Conservation (phyloP, 768 basidiomycete genomes). For the Trichaptum fuscoviolaceum region DNA sequence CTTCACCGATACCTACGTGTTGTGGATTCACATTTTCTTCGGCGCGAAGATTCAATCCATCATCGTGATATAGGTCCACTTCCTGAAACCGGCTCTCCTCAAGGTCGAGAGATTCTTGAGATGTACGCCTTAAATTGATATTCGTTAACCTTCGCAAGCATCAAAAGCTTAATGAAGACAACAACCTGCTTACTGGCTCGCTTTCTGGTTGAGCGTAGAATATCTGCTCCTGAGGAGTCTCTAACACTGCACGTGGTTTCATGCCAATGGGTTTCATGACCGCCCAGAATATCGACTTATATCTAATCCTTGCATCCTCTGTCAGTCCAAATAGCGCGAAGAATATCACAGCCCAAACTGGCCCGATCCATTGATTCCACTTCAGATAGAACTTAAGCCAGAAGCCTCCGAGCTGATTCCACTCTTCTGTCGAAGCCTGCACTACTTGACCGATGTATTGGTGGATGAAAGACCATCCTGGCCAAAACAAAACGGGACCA, state of each 20-base stretch:
- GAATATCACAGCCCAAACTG: not conserved
- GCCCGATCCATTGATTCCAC: not conserved
- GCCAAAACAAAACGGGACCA: not conserved
- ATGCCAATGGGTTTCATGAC: not conserved
- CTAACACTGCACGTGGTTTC: not conserved
- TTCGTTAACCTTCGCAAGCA: too few species aligned
- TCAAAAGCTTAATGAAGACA: too few species aligned
- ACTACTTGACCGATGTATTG: not conserved
- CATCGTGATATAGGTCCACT: not conserved
- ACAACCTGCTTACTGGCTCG: not conserved
- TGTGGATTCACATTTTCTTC: too few species aligned
- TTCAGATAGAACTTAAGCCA: not conserved
- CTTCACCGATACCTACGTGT: too few species aligned
- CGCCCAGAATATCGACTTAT: not conserved
- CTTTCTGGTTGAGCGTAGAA: not conserved
- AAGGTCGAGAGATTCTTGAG: not conserved
- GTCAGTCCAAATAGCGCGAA: not conserved
- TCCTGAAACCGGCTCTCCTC: not conserved
- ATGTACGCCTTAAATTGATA: not conserved
- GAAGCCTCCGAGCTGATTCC: not conserved
- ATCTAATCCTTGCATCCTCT: not conserved
- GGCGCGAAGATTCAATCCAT: not conserved
- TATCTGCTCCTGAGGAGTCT: not conserved
- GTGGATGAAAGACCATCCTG: not conserved
- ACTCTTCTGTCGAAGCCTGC: not conserved